Base-by-base conservation (phyloP, 2,329 filamentous ascomycete genomes). In the Fusarium anthophilum region DNA sequence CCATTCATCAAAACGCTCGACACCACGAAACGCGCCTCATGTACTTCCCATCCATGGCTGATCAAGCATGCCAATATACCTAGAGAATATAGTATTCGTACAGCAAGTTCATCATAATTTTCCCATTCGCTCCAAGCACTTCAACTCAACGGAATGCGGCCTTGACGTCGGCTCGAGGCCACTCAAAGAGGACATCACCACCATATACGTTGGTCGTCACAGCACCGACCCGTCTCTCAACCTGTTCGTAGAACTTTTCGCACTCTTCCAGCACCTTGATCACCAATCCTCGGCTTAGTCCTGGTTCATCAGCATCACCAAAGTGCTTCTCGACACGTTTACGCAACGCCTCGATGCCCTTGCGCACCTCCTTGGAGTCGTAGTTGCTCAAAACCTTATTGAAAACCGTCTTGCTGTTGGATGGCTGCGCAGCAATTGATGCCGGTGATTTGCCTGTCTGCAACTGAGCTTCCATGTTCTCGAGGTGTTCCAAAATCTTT, bases 301-400 rank as follows among this genome's bases (percentile, higher is more conserved):
- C 89, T 63, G 91, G 90, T 72, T 95, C 93, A 76, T 97, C 94
- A 10, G 92, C 93, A 76, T 97, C 94, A 48, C 94, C 94, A 86
- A 98, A 98, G 83, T 98, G 96, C 85, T 98, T 99, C 84, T 98
- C 96, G 3, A 98, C 94, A 56, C 96, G 90, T 85, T 97, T 98
- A 79, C 92, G 92, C 75, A 98, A 87, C 61, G 94, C 90, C 78
- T 98, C 94, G 76, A 98, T 92, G n/a, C 96, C 95, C 80, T 95
- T 95, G 73, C 93, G 90, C 48, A 98, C 89, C 82, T 98, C 95
- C 80, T 94, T 95, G 26, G 87, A 87, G 81, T 98, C 96, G 81
- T 96, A 93, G 50, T 89, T 88, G 63, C 92, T 88, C 39, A 98
- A 87, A 8, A 98, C 85, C 84, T 98, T 98, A 87, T 95, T 96